phyloP scores from a whole-genome alignment of 176 grass and related monocot genomes.

The Musa itinerans region DNA sequence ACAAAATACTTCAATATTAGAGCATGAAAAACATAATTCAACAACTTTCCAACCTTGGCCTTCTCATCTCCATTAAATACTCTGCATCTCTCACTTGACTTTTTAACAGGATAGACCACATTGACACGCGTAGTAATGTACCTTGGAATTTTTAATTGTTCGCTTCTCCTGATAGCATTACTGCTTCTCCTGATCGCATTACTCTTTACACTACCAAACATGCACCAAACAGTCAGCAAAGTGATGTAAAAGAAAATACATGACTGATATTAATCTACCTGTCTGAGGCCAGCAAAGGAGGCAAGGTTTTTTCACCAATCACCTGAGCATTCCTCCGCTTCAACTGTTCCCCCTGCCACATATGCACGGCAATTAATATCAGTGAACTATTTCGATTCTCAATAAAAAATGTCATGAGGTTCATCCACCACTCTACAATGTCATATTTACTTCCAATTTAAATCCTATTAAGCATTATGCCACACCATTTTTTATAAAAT shows the following conservation, averaged over 20 bases:
- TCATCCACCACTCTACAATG: background rate
- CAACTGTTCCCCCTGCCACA: conserved; percentile 69
- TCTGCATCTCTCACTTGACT: conserved; percentile 48
- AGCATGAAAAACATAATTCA: too few relatives aligned
- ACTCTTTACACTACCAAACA: conserved; percentile 20
- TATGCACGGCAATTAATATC: background rate
- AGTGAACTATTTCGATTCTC: background rate
- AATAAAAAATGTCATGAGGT: background rate
- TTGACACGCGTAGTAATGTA: conserved; percentile 67
- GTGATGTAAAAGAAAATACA: background rate
- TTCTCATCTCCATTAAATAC: conserved; percentile 47
- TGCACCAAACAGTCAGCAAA: background rate
- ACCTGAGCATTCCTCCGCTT: conserved; percentile 42
- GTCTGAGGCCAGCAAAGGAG: conserved; percentile 31
- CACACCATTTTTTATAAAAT: too few relatives aligned
- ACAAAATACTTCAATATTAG: too few relatives aligned
- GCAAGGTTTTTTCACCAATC: conserved; percentile 19
- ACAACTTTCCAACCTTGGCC: conserved; percentile 31
- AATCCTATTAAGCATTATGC: background rate
- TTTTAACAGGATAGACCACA: conserved; percentile 69
- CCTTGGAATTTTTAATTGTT: conserved; percentile 50
- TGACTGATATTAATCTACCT: conserved; percentile 25
- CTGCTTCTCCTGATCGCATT: conserved; percentile 27
- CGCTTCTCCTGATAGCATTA: conserved; percentile 29
- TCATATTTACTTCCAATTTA: background rate